These are phyloP conservation scores for Globisporangium alternatum DNA, from an alignment of 352 stramenopile species.

Conservation along the genomic window DNA sequence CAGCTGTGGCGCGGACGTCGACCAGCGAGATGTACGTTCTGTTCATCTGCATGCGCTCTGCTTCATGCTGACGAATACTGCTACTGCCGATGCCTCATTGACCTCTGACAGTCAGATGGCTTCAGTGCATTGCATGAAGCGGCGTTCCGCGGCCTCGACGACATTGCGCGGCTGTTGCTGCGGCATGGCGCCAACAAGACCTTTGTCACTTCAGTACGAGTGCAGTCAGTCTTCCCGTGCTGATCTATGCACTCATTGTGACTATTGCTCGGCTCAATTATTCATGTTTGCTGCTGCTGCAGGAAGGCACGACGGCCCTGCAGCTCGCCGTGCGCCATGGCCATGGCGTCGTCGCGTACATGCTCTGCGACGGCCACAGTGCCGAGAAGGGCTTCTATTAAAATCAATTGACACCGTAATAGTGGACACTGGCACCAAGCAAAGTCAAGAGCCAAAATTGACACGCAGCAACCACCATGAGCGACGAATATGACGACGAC, in stretches of 20 bases:
- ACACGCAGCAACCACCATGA: not conserved
- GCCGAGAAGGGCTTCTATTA: constrained; percentile 61
- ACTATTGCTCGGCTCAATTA: not conserved
- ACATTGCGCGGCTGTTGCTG: constrained; percentile 58
- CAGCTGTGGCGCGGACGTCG: constrained; percentile 43
- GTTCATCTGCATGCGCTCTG: not conserved
- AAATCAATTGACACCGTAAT: constrained; percentile 2
- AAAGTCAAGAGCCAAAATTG: not conserved
- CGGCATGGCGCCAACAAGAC: constrained; percentile 51
- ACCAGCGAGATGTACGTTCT: constrained; percentile 53
- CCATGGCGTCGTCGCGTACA: constrained; percentile 52
- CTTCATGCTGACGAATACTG: not conserved
- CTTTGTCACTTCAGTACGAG: constrained; percentile 45
- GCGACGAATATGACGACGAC: constrained; percentile 5
- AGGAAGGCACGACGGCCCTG: constrained; percentile 69
- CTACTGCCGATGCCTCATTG: not conserved
- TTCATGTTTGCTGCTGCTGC: not conserved
- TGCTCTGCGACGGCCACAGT: constrained; percentile 57
- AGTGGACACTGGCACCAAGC: not conserved
- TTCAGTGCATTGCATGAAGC: constrained; percentile 70
- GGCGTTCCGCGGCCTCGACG: constrained; percentile 55
- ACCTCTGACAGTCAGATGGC: constrained; percentile 44
- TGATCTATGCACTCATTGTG: too few species aligned
- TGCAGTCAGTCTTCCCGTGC: too few species aligned
- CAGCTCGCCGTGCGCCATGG: constrained; percentile 66